Evolutionary conservation across 352 stramenopile species (phyloP).

Genomic region (Globisporangium abappressorium): DNA sequence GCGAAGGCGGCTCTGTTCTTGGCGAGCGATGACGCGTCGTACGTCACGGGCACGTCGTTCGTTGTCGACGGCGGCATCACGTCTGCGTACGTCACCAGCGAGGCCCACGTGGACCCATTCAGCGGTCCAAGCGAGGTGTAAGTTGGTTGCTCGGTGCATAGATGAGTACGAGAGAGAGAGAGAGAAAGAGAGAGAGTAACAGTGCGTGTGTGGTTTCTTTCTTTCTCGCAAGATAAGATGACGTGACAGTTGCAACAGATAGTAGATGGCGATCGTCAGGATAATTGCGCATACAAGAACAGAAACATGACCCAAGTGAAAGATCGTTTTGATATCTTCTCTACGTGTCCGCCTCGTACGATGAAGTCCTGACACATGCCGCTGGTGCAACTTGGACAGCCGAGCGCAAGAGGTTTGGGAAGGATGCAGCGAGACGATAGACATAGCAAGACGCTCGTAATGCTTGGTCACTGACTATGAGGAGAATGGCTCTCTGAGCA

Average conservation of each 20-base stretch:
- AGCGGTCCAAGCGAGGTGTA: slow-evolving; percentile 76
- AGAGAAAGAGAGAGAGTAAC: slow-evolving; percentile 2
- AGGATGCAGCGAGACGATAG: background rate
- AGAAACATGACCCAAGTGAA: background rate
- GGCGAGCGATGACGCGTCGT: slow-evolving; percentile 80
- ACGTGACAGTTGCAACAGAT: background rate
- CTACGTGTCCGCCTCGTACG: background rate
- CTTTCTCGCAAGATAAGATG: slow-evolving; percentile 1
- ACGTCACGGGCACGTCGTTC: slow-evolving; percentile 85
- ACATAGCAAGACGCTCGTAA: background rate
- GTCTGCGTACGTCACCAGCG: slow-evolving; percentile 81
- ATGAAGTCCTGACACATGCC: background rate
- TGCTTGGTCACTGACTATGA: background rate
- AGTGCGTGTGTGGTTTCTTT: background rate
- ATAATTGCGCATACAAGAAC: background rate
- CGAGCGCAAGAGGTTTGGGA: background rate
- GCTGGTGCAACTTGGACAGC: background rate
- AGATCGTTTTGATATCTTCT: background rate
- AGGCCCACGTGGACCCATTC: slow-evolving; percentile 77
- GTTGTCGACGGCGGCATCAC: slow-evolving; percentile 88
- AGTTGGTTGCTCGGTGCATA: background rate
- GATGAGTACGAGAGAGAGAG: background rate
- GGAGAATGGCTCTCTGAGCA: background rate
- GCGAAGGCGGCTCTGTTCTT: slow-evolving; percentile 86
- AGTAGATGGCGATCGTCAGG: background rate